phyloP scores from a whole-genome alignment of 768 basidiomycete genomes.

The Serendipita sp. region DNA sequence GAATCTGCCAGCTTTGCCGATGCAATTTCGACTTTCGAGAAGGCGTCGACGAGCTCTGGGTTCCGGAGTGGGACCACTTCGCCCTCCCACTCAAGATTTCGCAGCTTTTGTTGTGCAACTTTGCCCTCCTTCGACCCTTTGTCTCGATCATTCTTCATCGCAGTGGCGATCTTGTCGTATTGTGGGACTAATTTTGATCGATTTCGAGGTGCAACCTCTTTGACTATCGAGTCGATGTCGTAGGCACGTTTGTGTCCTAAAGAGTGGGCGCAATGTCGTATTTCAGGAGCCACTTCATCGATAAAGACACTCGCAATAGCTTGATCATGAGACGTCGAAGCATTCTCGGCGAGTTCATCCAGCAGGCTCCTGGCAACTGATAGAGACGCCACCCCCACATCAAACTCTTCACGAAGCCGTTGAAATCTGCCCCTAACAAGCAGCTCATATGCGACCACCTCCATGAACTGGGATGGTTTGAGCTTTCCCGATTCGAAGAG shows the following conservation, averaged over 20 bases:
- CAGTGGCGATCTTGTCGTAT: slow-evolving; percentile 38
- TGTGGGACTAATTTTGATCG: slow-evolving; percentile 47
- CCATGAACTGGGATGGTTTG: slow-evolving; percentile 42
- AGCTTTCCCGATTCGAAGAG: slow-evolving; percentile 36
- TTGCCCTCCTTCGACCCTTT: slow-evolving; percentile 16
- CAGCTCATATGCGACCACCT: slow-evolving; percentile 64
- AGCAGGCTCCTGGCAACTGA: slow-evolving; percentile 64
- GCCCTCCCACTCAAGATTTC: slow-evolving; percentile 60
- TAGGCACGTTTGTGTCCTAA: slow-evolving; percentile 65
- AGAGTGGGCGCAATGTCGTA: slow-evolving; percentile 84
- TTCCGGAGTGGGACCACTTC: slow-evolving; percentile 72
- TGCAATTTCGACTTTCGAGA: slow-evolving; percentile 69
- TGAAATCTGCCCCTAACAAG: slow-evolving; percentile 72
- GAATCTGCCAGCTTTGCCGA: slow-evolving; percentile 37
- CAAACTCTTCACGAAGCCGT: slow-evolving; percentile 59
- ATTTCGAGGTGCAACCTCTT: slow-evolving; percentile 42
- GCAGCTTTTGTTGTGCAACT: slow-evolving; percentile 26
- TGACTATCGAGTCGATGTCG: slow-evolving; percentile 61
- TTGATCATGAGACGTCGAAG: slow-evolving; percentile 66
- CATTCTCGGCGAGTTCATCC: slow-evolving; percentile 44
- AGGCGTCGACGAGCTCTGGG: slow-evolving; percentile 78
- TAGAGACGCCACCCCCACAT: slow-evolving; percentile 55
- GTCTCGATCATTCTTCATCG: slow-evolving; percentile 23
- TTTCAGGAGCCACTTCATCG: slow-evolving; percentile 81
- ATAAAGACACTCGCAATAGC: slow-evolving; percentile 71